phyloP scores from a whole-genome alignment of 768 basidiomycete genomes.

The Boletus reticulatus region DNA sequence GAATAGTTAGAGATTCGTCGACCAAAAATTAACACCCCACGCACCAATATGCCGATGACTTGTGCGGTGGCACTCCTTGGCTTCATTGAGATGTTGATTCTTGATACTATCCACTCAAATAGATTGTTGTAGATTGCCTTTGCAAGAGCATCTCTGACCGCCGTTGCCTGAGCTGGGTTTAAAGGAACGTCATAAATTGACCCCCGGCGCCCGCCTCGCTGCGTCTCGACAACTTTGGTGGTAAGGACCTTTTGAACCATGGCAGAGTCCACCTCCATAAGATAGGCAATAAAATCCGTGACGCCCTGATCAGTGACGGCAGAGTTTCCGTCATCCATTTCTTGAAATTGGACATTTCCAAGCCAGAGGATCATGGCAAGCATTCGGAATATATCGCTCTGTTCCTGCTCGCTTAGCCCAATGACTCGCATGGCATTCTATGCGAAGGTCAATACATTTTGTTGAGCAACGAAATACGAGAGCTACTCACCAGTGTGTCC shows the following conservation, averaged over 20 bases:
- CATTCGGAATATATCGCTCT: slow-evolving; percentile 91
- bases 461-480: not conserved
- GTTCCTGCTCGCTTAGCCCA: slow-evolving; percentile 81
- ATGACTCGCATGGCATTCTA: slow-evolving; percentile 94
- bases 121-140: slow-evolving; percentile 98
- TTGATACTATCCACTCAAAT: slow-evolving; percentile 98
- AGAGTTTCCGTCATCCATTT: slow-evolving; percentile 89
- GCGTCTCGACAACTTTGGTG: slow-evolving; percentile 85
- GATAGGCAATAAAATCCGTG: slow-evolving; percentile 92
- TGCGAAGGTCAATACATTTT: not conserved
- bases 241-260: slow-evolving; percentile 87
- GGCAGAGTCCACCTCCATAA: slow-evolving; percentile 83
- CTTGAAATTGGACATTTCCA: slow-evolving; percentile 89
- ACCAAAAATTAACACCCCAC: slow-evolving; percentile 18
- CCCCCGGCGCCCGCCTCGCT: slow-evolving; percentile 87
- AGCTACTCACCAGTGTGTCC: slow-evolving; percentile 75
- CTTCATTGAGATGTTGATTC: slow-evolving; percentile 96
- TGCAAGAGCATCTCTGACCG: slow-evolving; percentile 88
- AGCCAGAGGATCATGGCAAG: slow-evolving; percentile 92
- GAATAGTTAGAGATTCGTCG: not conserved
- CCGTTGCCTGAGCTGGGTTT: slow-evolving; percentile 86
- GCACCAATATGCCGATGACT: slow-evolving; percentile 88
- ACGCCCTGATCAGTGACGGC: slow-evolving; percentile 76
- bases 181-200: slow-evolving; percentile 97
- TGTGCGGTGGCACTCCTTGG: slow-evolving; percentile 69